Evolutionary conservation across 306 rosid species (phyloP).

Genomic region (Lagenaria siceraria): DNA sequence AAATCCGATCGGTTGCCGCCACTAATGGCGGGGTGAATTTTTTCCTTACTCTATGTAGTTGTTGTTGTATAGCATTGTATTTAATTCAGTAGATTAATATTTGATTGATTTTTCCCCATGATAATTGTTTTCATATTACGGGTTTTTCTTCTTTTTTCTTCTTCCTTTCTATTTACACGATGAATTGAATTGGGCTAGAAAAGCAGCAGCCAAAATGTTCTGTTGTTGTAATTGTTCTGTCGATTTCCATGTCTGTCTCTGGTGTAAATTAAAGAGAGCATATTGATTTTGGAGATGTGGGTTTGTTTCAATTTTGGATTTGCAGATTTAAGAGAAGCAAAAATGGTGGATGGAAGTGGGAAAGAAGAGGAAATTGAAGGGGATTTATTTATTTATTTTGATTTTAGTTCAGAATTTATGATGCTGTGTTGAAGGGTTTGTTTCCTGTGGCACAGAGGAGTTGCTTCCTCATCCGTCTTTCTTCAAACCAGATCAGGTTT

Average conservation of each 20-base stretch:
- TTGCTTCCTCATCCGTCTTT: neutral
- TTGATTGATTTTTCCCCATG: constrained; percentile 19
- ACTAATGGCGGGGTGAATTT: constrained; percentile 18
- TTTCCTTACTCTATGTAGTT: constrained; percentile 42
- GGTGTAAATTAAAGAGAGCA: neutral
- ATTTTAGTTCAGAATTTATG: neutral
- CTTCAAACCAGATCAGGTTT: neutral
- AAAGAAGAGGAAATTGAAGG: neutral
- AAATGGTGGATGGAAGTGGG: neutral
- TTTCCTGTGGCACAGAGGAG: neutral
- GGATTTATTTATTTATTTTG: too few species aligned
- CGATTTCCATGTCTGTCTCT: neutral
- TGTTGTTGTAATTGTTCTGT: constrained; percentile 3
- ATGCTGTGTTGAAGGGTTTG: neutral
- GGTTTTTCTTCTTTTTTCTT: constrained; percentile 23
- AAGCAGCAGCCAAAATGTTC: constrained; percentile 22
- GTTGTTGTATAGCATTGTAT: constrained; percentile 74
- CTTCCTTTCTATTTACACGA: constrained; percentile 28
- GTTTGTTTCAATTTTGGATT: neutral
- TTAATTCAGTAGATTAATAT: constrained; percentile 44
- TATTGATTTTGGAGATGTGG: neutral
- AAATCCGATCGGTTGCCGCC: constrained; percentile 32
- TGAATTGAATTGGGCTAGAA: constrained; percentile 46
- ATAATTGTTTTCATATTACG: constrained; percentile 27
- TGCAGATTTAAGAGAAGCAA: neutral